Evolutionary conservation across 257 asterid species (phyloP), one percentile per base, ranked within the genome.

Genomic region (Vinca minor): DNA sequence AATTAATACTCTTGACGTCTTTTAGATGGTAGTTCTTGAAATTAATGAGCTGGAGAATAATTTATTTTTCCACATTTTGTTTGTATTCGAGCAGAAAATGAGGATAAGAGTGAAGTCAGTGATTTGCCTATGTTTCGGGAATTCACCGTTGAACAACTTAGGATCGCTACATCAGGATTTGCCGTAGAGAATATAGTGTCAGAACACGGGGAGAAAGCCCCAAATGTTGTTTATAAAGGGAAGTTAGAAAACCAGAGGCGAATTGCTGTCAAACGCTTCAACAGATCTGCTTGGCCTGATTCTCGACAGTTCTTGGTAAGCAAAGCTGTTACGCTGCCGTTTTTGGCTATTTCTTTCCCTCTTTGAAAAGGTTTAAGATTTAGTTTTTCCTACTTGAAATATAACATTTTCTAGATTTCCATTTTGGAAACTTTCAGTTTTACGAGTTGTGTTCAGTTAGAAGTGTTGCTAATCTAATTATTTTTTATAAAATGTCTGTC

Each of bases 181-280:
- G 95, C 98, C 7, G 89, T 83, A 29, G 95, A 89, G 79, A 91
- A 88, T 76, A 91, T 91, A 59, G 94, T 91, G 45, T 91, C 98
- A 31, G 98, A 88, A 71, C 96, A 89, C 54, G 98, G 96, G 45
- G 98, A 91, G 82, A 88, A 91, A 77, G 98, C 98, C 28, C 98
- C 96, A 1, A 91, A 91, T 72, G 96, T 88, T 67, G 96, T 88
- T 71, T 88, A 88, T 69, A 86, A 82, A 76, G 96, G 96, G 55
- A 91, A 85, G 82, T 68, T 86, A 79, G 98, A 88, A 39, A 86
- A 86, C 73, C 96, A 89, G 82, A 78, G 80, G 78, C 78, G 89
- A 23, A 73, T 91, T 71, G 98, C 95, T 62, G 98, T 91, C 72
- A 91, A 91, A 78, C 95, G 96, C 73, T 91, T 91, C 71, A 86